Conservation (phyloP, 176 grass and related monocot genomes). For the Juncus inflexus region DNA sequence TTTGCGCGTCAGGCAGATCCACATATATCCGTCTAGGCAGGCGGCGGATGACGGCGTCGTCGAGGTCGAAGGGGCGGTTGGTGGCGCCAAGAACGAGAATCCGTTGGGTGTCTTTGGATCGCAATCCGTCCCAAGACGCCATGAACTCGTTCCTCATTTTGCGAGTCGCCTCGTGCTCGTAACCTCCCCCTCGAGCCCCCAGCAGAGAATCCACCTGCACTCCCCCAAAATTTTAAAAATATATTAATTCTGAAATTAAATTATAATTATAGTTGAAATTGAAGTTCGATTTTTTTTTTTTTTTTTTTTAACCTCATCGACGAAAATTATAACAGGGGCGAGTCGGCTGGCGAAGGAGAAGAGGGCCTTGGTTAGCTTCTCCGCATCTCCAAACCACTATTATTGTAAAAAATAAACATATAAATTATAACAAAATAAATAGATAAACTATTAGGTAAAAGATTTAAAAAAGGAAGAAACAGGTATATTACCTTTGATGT, state of each 20-base stretch:
- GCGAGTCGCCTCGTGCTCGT: slow-evolving; percentile 98
- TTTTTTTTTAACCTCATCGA: slow-evolving; percentile 64
- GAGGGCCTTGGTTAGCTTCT: slow-evolving; percentile 94
- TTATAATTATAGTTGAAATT: neutral
- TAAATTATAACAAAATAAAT: slow-evolving; percentile 24
- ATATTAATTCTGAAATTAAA: slow-evolving; percentile 8
- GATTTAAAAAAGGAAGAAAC: neutral
- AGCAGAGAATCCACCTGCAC: slow-evolving; percentile 91
- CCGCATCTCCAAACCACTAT: slow-evolving; percentile 99
- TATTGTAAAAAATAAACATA: slow-evolving; percentile 24
- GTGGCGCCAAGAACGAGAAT: slow-evolving; percentile 96
- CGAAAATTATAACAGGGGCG: slow-evolving; percentile 94
- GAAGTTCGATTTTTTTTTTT: slow-evolving; percentile 13
- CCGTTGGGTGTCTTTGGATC: slow-evolving; percentile 82
- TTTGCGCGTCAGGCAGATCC: slow-evolving; percentile 74
- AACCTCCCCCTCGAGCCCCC: slow-evolving; percentile 84
- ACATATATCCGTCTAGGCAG: slow-evolving; percentile 98
- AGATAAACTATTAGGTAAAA: slow-evolving; percentile 1
- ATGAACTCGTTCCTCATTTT: slow-evolving; percentile 97
- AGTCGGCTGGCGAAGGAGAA: slow-evolving; percentile 88
- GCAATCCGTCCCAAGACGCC: slow-evolving; percentile 95
- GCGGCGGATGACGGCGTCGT: slow-evolving; percentile 93
- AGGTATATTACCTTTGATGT: slow-evolving; percentile 77
- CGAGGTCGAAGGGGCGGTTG: slow-evolving; percentile 94
- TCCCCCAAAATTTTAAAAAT: slow-evolving; percentile 5